A percentile compares a stretch with the other conserved stretches of the same genome.
phyloP scores from a whole-genome alignment of 257 asterid species.

The Orobanche coerulescens region DNA sequence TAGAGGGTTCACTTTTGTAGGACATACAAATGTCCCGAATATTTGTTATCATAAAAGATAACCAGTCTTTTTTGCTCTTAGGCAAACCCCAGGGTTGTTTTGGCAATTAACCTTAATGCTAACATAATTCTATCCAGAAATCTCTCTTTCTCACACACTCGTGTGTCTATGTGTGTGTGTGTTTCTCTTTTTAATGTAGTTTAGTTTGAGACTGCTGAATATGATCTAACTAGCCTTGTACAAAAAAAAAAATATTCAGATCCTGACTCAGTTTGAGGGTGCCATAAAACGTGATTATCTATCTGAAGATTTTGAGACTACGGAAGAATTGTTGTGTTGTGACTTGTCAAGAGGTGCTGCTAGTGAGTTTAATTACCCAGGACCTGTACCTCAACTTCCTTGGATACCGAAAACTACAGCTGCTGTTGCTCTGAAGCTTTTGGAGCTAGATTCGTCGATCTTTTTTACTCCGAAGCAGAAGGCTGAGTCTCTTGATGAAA shows the following conservation, averaged over 20 bases:
- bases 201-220: not conserved
- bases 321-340: slow-evolving; percentile 64
- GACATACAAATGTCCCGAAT: too few species aligned
- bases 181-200: too few species aligned
- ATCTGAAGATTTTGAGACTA: slow-evolving; percentile 72
- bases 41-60: too few species aligned
- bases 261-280: slow-evolving; percentile 70
- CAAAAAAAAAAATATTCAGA: slow-evolving; percentile 36
- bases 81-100: too few species aligned
- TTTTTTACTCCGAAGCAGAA: slow-evolving; percentile 49
- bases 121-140: slow-evolving; percentile 5
- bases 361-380: slow-evolving; percentile 30
- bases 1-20: too few species aligned
- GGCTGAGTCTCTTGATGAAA: slow-evolving; percentile 40
- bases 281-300: slow-evolving; percentile 62
- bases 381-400: slow-evolving; percentile 56
- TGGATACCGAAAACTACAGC: slow-evolving; percentile 91
- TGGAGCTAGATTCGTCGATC: slow-evolving; percentile 84
- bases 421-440: slow-evolving; percentile 80
- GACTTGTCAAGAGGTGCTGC: slow-evolving; percentile 37
- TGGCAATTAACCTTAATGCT: too few species aligned
- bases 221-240: not conserved
- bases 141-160: not conserved
- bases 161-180: not conserved
- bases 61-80: too few species aligned